Percentiles rank a stretch among this genome's conserved stretches.
Conservation (phyloP, 2,329 filamentous ascomycete genomes). For the Cercospora citrullina region DNA sequence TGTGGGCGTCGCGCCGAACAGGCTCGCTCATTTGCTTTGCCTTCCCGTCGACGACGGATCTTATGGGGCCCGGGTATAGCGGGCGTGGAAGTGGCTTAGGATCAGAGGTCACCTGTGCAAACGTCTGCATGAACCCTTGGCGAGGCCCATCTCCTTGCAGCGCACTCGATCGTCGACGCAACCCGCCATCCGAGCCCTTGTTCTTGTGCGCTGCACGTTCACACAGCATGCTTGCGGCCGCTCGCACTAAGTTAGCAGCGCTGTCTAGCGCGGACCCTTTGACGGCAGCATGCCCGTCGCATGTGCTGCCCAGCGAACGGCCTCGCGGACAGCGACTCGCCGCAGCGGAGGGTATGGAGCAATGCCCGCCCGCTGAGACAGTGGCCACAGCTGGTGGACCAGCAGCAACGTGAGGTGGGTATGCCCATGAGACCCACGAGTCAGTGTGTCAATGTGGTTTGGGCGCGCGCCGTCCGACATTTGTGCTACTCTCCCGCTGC, state of each 20-base stretch:
- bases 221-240: not conserved
- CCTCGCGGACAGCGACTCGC: not conserved
- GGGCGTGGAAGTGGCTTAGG: not conserved
- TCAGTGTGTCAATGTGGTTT: not conserved
- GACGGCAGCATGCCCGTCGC: not conserved
- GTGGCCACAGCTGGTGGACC: not conserved
- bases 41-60: not conserved
- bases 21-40: constrained; percentile 7
- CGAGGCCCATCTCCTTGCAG: constrained; percentile 5
- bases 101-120: constrained; percentile 4
- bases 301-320: not conserved
- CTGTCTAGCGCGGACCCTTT: constrained; percentile 3
- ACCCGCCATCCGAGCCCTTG: not conserved
- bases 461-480: not conserved
- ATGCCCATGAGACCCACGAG: not conserved
- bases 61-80: constrained; percentile 1
- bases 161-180: constrained; percentile 2
- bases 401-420: not conserved
- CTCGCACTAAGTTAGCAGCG: constrained; percentile 2
- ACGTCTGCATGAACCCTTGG: constrained; percentile 5
- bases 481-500: not conserved
- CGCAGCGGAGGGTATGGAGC: not conserved
- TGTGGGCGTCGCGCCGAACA: not conserved
- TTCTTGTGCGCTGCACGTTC: not conserved
- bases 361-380: not conserved